These are phyloP conservation scores for Picochlorum sp. DNA, from an alignment of 139 green algal genomes.

Conservation along the genomic window DNA sequence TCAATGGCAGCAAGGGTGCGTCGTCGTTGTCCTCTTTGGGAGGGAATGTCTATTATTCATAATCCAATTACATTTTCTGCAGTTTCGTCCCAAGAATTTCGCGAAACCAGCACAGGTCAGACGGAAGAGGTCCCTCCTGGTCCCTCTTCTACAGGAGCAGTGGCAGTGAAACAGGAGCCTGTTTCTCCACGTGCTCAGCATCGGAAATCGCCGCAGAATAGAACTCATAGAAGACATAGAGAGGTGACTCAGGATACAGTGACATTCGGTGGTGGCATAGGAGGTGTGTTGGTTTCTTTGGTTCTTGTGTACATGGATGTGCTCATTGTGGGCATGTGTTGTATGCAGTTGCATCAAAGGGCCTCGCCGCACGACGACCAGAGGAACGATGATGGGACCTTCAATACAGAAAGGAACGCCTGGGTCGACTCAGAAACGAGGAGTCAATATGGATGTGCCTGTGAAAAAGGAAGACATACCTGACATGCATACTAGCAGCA, in stretches of 20 bases:
- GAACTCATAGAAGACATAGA: not conserved
- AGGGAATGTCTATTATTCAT: too few relatives aligned
- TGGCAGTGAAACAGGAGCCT: not conserved
- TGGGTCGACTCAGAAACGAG: not conserved
- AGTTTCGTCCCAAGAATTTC: slow-evolving; percentile 15
- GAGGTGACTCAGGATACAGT: not conserved
- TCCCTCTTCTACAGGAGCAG: not conserved
- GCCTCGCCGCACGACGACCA: not conserved
- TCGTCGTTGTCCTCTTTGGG: not conserved
- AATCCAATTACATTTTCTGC: not conserved
- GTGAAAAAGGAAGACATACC: not conserved
- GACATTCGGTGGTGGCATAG: slow-evolving; percentile 9
- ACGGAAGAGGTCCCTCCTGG: not conserved
- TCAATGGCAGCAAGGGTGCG: not conserved
- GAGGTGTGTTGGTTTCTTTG: slow-evolving; percentile 3
- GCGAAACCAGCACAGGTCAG: not conserved
- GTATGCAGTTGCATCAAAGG: not conserved
- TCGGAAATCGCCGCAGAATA: not conserved
- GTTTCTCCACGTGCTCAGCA: not conserved
- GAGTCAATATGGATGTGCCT: not conserved
- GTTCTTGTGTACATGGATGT: not conserved
- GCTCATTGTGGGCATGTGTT: too few relatives aligned
- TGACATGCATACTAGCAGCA: not conserved
- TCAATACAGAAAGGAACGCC: too few relatives aligned
- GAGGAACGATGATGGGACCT: not conserved